Conservation (phyloP, 1,284 basidiomycete species). For the Porogramme epimiltina region DNA sequence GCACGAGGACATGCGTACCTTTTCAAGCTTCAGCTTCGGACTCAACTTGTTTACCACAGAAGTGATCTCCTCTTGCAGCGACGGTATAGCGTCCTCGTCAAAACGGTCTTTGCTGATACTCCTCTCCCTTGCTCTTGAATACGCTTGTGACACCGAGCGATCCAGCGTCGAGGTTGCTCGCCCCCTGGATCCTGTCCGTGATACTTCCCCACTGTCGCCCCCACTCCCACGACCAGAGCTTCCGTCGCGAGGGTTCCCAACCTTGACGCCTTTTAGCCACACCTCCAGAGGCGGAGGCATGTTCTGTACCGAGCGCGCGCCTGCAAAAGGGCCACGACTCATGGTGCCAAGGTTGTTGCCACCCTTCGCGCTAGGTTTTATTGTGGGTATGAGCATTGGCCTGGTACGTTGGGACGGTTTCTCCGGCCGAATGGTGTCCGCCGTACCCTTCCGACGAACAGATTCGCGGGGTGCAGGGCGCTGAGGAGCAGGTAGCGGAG, state of each 20-base stretch:
- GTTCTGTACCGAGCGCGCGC: constrained; percentile 54
- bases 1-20: constrained; percentile 53
- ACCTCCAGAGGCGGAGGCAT: constrained; percentile 48
- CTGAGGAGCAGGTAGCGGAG: constrained; percentile 37
- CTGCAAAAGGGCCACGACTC: constrained; percentile 52
- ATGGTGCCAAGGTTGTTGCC: constrained; percentile 46
- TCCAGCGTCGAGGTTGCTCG: constrained; percentile 24
- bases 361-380: constrained; percentile 15
- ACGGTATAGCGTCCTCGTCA: constrained; percentile 51
- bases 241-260: constrained; percentile 49
- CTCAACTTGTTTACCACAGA: constrained; percentile 74
- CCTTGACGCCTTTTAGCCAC: constrained; percentile 74
- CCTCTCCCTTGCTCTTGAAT: constrained; percentile 27
- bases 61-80: constrained; percentile 85
- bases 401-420: constrained; percentile 7
- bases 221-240: constrained; percentile 56
- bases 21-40: constrained; percentile 83
- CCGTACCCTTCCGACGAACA: constrained; percentile 9
- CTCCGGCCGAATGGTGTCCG: neutral
- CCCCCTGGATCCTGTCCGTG: constrained; percentile 30
- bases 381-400: constrained; percentile 7
- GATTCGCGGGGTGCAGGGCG: constrained; percentile 8
- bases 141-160: constrained; percentile 14
- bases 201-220: constrained; percentile 43
- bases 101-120: constrained; percentile 45